These are phyloP conservation scores for Monotropa hypopitys DNA, from an alignment of 179 eudicot species.

Conservation along the genomic window DNA sequence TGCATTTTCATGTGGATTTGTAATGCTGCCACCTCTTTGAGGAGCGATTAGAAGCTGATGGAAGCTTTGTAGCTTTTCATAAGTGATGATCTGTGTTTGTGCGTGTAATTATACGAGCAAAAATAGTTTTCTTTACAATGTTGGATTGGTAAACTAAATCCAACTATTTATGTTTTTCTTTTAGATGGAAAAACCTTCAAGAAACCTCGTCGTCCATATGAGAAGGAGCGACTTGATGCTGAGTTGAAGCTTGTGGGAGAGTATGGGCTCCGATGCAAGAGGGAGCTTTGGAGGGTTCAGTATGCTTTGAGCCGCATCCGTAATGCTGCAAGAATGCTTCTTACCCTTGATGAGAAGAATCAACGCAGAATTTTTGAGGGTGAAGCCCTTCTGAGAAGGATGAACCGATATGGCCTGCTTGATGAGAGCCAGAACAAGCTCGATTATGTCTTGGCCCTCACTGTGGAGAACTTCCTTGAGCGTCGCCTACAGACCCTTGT, in stretches of 20 bases:
- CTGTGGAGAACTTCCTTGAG: slow-evolving; percentile 47
- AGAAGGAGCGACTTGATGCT: slow-evolving; percentile 47
- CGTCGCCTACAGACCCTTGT: slow-evolving; percentile 49
- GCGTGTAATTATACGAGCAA: no score
- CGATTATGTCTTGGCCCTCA: slow-evolving; percentile 45
- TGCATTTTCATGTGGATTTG: no score
- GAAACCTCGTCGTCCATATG: slow-evolving; percentile 52
- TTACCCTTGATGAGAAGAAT: slow-evolving; percentile 45
- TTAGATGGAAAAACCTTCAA: slow-evolving; percentile 48
- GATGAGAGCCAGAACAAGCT: slow-evolving; percentile 51
- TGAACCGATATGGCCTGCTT: slow-evolving; percentile 32
- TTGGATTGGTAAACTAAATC: no score
- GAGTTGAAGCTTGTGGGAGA: slow-evolving; percentile 55
- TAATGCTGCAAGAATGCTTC: slow-evolving; percentile 44
- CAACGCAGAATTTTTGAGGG: slow-evolving; percentile 49
- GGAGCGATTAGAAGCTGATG: no score
- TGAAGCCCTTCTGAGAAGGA: slow-evolving; percentile 43
- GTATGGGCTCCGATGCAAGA: slow-evolving; percentile 48
- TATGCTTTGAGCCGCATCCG: slow-evolving; percentile 42
- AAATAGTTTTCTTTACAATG: no score
- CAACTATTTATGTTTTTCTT: no score
- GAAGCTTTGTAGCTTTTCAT: no score
- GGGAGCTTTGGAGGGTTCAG: slow-evolving; percentile 47
- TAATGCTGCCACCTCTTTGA: no score
- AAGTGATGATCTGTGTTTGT: no score